Evolutionary conservation across 768 basidiomycete species (phyloP).

Genomic region (Lactarius deliciosus): DNA sequence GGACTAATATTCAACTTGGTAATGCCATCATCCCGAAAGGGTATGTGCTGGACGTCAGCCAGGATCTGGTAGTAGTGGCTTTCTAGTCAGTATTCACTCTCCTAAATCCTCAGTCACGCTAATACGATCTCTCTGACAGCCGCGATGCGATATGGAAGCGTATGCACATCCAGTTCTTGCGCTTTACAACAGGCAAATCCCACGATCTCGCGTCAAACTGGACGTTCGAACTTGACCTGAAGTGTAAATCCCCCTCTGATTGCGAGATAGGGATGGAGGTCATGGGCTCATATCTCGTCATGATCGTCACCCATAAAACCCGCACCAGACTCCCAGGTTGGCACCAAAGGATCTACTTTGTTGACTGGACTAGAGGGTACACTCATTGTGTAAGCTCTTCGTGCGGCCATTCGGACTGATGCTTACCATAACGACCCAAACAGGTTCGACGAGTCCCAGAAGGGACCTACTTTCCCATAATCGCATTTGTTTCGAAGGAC

Average conservation of each 20-base stretch:
- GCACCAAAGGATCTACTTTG: constrained; percentile 18
- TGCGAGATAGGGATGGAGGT: constrained; percentile 22
- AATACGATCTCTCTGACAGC: neutral
- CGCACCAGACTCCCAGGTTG: constrained; percentile 16
- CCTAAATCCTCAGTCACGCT: neutral
- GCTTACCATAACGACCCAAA: neutral
- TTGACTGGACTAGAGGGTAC: constrained; percentile 17
- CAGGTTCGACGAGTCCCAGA: constrained; percentile 21
- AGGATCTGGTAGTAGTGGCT: constrained; percentile 20
- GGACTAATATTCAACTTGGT: constrained; percentile 23
- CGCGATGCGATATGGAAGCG: constrained; percentile 18
- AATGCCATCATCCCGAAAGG: constrained; percentile 20
- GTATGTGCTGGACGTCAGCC: constrained; percentile 23
- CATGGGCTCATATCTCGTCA: constrained; percentile 19
- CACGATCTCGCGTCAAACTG: constrained; percentile 9
- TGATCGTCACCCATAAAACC: constrained; percentile 18
- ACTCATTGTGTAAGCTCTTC: constrained; percentile 18
- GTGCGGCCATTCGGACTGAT: neutral
- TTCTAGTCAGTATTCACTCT: constrained; percentile 14
- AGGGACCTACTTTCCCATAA: constrained; percentile 21
- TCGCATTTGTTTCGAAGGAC: constrained; percentile 22
- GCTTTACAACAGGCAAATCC: constrained; percentile 15
- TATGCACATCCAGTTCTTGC: constrained; percentile 13
- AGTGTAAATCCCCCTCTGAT: constrained; percentile 19
- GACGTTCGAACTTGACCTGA: constrained; percentile 9